phyloP scores from a whole-genome alignment of 1,284 basidiomycete species.

The Pseudozyma hubeiensis region DNA sequence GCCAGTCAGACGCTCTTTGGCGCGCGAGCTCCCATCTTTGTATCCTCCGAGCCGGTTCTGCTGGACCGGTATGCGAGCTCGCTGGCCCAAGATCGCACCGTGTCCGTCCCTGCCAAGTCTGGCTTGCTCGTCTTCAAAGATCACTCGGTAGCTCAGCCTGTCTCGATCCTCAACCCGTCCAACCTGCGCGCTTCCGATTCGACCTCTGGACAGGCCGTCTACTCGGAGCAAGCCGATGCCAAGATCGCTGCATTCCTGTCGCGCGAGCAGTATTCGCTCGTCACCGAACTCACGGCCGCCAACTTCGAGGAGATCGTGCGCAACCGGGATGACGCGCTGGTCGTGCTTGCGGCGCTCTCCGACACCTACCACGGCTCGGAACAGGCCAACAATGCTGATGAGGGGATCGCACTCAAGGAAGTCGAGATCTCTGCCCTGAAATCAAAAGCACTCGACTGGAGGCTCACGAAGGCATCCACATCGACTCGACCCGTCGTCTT shows the following conservation, averaged over 20 bases:
- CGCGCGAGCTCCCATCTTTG: slow-evolving; percentile 37
- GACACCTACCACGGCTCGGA: slow-evolving; percentile 48
- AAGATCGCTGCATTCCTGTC: slow-evolving; percentile 52
- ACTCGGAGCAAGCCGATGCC: slow-evolving; percentile 13
- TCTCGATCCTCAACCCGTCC: slow-evolving; percentile 36
- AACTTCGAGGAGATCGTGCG: slow-evolving; percentile 57
- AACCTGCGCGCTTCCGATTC: slow-evolving; percentile 13
- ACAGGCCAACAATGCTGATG: slow-evolving; percentile 6
- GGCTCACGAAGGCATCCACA: slow-evolving; percentile 11
- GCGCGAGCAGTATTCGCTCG: slow-evolving; percentile 48
- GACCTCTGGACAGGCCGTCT: slow-evolving; percentile 11
- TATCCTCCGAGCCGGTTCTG: slow-evolving; percentile 49
- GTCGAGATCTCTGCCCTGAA: slow-evolving; percentile 49
- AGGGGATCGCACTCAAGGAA: slow-evolving; percentile 43
- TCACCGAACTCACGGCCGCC: slow-evolving; percentile 56
- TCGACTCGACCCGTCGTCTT: slow-evolving; percentile 43
- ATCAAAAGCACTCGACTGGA: slow-evolving; percentile 47
- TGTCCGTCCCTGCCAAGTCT: slow-evolving; percentile 27
- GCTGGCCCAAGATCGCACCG: slow-evolving; percentile 15
- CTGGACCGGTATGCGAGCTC: slow-evolving; percentile 40
- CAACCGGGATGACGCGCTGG: slow-evolving; percentile 42
- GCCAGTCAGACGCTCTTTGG: slow-evolving; percentile 34
- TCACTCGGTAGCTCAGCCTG: slow-evolving; percentile 39
- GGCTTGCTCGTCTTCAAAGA: slow-evolving; percentile 67
- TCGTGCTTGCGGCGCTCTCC: slow-evolving; percentile 60